Conservation (phyloP, 1,284 basidiomycete species). For the Grifola frondosa region DNA sequence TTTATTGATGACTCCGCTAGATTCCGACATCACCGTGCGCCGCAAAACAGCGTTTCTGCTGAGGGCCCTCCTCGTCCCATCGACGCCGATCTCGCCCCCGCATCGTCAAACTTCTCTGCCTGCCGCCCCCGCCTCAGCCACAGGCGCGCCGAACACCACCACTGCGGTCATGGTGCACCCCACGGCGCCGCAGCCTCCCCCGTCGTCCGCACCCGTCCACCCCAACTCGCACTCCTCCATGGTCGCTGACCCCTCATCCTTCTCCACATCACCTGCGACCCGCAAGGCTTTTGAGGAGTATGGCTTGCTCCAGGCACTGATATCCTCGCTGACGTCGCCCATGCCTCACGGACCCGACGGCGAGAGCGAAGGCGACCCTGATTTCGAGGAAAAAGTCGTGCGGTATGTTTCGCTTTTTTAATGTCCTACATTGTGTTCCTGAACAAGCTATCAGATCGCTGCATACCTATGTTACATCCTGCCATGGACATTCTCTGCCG, state of each 20-base stretch:
- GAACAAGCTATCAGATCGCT: constrained; percentile 43
- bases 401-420: constrained; percentile 46
- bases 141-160: constrained; percentile 6
- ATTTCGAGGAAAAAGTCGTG: constrained; percentile 81
- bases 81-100: too few species aligned
- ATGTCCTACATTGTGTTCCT: neutral
- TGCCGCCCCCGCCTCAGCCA: constrained; percentile 20
- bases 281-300: constrained; percentile 49
- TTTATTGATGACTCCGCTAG: too few species aligned
- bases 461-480: constrained; percentile 52
- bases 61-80: constrained; percentile 73
- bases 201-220: constrained; percentile 42
- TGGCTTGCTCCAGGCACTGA: constrained; percentile 42
- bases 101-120: too few species aligned
- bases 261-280: constrained; percentile 48
- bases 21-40: constrained; percentile 77
- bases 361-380: constrained; percentile 66
- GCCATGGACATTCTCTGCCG: constrained; percentile 40
- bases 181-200: constrained; percentile 56
- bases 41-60: constrained; percentile 88
- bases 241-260: constrained; percentile 48
- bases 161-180: constrained; percentile 22
- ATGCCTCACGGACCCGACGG: constrained; percentile 70
- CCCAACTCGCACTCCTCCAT: constrained; percentile 69
- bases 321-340: constrained; percentile 48